A percentile compares a stretch with the other conserved stretches of the same genome.
These are phyloP conservation scores for Coccomyxa sp. DNA, from an alignment of 139 green algal species.

Conservation along the genomic window DNA sequence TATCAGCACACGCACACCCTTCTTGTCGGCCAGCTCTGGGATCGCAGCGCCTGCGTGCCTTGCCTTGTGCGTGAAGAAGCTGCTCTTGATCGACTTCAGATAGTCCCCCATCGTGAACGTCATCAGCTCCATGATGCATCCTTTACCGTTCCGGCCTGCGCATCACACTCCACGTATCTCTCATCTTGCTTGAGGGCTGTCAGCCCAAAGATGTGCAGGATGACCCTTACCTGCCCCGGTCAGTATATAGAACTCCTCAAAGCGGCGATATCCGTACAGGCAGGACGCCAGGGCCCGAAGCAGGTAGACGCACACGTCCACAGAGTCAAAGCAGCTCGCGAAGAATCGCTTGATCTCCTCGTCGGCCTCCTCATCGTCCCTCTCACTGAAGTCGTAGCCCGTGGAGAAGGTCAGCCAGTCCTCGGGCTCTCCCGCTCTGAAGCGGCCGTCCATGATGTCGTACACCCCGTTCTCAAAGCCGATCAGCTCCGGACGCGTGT, in stretches of 20 bases:
- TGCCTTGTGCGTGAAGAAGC: too few species aligned
- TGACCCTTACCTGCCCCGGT: too few species aligned
- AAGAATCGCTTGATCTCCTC: neutral
- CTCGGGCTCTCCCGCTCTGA: constrained; percentile 18
- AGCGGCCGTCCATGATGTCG: constrained; percentile 12
- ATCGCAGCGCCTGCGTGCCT: too few species aligned
- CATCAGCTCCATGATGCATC: too few species aligned
- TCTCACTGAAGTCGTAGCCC: neutral
- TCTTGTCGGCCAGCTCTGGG: too few species aligned
- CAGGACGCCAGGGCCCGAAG: neutral
- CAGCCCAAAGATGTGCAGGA: too few species aligned
- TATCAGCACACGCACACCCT: too few species aligned
- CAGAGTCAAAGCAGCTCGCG: neutral
- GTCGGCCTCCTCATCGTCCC: neutral
- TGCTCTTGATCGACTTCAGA: too few species aligned
- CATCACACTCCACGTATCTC: too few species aligned
- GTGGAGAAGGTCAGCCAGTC: constrained; percentile 19
- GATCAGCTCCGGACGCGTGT: constrained; percentile 10
- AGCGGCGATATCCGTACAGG: neutral
- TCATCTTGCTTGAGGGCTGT: too few species aligned
- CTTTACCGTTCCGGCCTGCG: too few species aligned
- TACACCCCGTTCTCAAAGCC: constrained; percentile 29
- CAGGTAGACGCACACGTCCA: neutral
- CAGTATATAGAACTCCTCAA: constrained; percentile 1
- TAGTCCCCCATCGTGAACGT: too few species aligned